phyloP scores from a whole-genome alignment of 1,284 basidiomycete species.

The Ustilago crameri region DNA sequence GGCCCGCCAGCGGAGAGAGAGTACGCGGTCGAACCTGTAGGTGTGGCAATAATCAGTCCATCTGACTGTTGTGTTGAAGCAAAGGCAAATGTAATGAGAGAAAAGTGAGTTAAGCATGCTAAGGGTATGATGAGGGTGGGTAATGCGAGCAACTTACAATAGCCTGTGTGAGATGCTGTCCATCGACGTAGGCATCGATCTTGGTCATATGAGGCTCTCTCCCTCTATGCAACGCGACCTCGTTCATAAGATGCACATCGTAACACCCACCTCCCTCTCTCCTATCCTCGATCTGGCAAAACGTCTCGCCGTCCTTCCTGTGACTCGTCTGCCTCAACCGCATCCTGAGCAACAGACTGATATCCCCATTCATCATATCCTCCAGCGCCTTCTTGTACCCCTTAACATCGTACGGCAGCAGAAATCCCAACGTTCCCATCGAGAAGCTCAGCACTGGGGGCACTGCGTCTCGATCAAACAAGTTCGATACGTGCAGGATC shows the following conservation, averaged over 20 bases:
- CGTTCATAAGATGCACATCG: constrained; percentile 97
- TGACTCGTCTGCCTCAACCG: constrained; percentile 54
- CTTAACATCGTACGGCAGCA: constrained; percentile 79
- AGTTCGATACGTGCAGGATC: constrained; percentile 89
- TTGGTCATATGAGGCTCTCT: constrained; percentile 90
- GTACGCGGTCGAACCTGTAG: constrained; percentile 96
- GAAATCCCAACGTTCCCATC: constrained; percentile 93
- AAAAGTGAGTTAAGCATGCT: neutral
- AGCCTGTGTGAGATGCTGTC: constrained; percentile 91
- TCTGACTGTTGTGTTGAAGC: constrained; percentile 73
- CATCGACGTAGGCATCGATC: constrained; percentile 94
- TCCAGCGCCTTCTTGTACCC: constrained; percentile 50
- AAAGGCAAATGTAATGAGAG: neutral
- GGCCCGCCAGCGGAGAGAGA: constrained; percentile 95
- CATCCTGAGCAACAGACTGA: constrained; percentile 61
- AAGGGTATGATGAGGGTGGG: neutral
- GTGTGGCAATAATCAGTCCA: constrained; percentile 92
- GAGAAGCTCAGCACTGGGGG: constrained; percentile 95
- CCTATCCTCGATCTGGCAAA: constrained; percentile 35
- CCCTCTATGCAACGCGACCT: constrained; percentile 90
- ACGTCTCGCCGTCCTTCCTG: constrained; percentile 34
- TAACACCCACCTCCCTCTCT: constrained; percentile 37
- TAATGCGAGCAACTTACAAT: constrained; percentile 75
- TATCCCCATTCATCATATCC: constrained; percentile 54
- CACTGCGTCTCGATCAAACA: constrained; percentile 87